A percentile compares a stretch with the other conserved stretches of the same genome.
Evolutionary conservation across 805 yeast genomes (phyloP).

Genomic region (Isabelozyma heimii): DNA sequence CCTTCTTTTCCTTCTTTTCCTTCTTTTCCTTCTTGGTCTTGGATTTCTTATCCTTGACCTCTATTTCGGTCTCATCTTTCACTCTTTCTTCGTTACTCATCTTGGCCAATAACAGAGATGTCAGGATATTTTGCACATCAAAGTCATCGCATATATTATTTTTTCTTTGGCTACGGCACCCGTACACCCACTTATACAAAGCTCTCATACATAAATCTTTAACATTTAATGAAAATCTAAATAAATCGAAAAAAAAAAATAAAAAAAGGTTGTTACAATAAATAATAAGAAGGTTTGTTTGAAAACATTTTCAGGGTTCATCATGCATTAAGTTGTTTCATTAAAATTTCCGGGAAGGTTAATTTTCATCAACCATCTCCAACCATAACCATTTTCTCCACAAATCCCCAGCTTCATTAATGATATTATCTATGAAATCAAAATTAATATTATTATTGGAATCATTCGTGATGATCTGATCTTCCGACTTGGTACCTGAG

Average conservation of each 20-base stretch:
- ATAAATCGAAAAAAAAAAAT: not conserved
- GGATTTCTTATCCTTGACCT: conserved; percentile 12
- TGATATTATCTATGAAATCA: conserved; percentile 69
- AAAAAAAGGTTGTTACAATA: not conserved
- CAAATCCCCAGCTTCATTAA: conserved; percentile 78
- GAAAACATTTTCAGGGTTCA: not conserved
- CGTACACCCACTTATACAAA: not conserved
- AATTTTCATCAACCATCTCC: conserved; percentile 35
- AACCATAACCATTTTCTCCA: conserved; percentile 80
- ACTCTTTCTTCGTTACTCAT: conserved; percentile 9
- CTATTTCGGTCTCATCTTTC: conserved; percentile 21
- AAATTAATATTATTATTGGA: conserved; percentile 35
- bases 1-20: conserved; percentile 31
- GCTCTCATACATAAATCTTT: no score
- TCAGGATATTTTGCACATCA: not conserved
- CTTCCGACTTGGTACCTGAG: not conserved
- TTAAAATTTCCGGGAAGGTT: not conserved
- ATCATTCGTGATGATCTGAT: conserved; percentile 27
- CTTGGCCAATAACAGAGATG: not conserved
- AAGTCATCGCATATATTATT: not conserved
- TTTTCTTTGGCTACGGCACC: not conserved
- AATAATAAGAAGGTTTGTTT: not conserved
- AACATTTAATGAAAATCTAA: not conserved
- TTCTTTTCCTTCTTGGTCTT: conserved; percentile 17
- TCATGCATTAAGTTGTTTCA: not conserved